These are phyloP conservation scores for Nemania sp. DNA, from an alignment of 2,329 filamentous ascomycete genomes.

Conservation along the genomic window DNA sequence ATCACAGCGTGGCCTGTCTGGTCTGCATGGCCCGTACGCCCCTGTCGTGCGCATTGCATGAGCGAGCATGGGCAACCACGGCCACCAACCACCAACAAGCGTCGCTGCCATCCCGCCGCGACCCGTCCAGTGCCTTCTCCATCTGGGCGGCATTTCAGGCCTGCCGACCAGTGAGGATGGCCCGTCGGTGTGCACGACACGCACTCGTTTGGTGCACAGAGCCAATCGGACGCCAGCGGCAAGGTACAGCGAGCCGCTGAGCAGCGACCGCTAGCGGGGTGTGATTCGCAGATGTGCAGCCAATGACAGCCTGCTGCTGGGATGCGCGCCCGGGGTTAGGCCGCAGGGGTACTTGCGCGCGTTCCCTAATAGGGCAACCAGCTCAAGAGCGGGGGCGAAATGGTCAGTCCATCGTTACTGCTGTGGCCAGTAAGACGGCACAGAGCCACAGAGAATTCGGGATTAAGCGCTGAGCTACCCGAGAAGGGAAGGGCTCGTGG, in stretches of 20 bases:
- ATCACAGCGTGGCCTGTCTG: slow-evolving; percentile 14
- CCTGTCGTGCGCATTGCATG: no score
- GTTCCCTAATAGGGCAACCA: slow-evolving; percentile 7
- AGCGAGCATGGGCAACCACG: slow-evolving; percentile 31
- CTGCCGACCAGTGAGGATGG: slow-evolving; percentile 37
- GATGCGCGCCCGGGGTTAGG: slow-evolving; percentile 5
- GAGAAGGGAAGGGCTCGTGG: slow-evolving; percentile 19
- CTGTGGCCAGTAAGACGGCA: slow-evolving; percentile 14
- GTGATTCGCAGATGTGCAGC: slow-evolving; percentile 35
- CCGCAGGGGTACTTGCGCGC: slow-evolving; percentile 10
- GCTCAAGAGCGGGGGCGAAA: slow-evolving; percentile 2
- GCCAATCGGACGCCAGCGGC: slow-evolving; percentile 35
- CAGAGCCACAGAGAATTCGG: neutral
- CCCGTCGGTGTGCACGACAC: slow-evolving; percentile 36
- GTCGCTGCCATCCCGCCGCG: slow-evolving; percentile 32
- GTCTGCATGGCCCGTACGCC: no score
- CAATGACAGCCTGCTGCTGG: slow-evolving; percentile 30
- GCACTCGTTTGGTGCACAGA: slow-evolving; percentile 28
- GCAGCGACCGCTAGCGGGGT: slow-evolving; percentile 28
- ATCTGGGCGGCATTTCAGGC: slow-evolving; percentile 37
- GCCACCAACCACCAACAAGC: slow-evolving; percentile 29
- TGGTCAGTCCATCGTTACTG: neutral
- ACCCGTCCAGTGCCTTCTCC: slow-evolving; percentile 26
- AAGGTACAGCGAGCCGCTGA: slow-evolving; percentile 37
- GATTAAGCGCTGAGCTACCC: slow-evolving; percentile 31